Evolutionary conservation across 371 early-diverging fungal genomes (phyloP).

Genomic region (Umbelopsis sp.): DNA sequence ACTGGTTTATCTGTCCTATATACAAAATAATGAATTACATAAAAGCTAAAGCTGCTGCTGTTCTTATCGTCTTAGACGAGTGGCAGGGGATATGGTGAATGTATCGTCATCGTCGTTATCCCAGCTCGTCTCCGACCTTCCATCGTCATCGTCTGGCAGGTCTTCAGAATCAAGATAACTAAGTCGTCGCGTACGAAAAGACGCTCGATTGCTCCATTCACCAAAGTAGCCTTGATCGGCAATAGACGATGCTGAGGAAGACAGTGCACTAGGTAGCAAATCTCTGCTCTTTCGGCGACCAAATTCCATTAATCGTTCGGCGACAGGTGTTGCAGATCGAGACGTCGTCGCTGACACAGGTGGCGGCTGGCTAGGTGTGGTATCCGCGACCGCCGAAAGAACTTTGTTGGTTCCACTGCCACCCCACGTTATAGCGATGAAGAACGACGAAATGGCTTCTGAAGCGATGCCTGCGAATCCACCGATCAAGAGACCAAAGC

Average conservation of each 20-base stretch:
- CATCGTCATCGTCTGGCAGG: conserved; percentile 3
- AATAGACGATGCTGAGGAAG: conserved; percentile 1
- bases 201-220: not conserved
- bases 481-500: conserved; percentile 47
- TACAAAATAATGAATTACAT: not conserved
- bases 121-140: conserved; percentile 2
- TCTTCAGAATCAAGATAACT: conserved; percentile 1
- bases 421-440: conserved; percentile 47
- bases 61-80: not conserved
- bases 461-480: conserved; percentile 54
- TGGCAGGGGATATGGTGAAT: not conserved
- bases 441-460: conserved; percentile 39
- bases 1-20: not conserved
- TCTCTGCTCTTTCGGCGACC: conserved; percentile 4
- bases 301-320: conserved; percentile 10
- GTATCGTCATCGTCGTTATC: conserved; percentile 13
- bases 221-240: conserved; percentile 6
- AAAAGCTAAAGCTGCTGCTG: not conserved
- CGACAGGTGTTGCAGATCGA: conserved; percentile 1
- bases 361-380: not conserved
- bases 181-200: not conserved
- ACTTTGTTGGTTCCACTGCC: conserved; percentile 2
- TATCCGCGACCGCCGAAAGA: too few species aligned
- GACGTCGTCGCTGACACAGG: not conserved
- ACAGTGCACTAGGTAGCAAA: not conserved